Base-by-base conservation (phyloP, 2,329 filamentous ascomycete genomes). In the Diaporthe citriasiana region DNA sequence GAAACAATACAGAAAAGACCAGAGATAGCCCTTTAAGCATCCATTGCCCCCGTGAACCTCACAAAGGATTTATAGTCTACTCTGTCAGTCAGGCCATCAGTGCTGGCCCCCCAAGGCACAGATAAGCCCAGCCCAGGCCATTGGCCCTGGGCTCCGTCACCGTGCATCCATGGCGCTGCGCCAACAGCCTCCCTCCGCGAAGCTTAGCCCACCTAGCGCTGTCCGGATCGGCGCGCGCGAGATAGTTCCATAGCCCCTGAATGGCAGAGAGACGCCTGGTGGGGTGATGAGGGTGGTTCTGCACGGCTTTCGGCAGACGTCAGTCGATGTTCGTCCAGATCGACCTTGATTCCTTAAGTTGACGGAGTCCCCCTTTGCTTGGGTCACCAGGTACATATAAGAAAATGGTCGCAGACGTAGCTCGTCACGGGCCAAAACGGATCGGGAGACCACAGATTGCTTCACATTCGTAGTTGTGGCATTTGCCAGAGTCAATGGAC, bases 91-190 rank as follows among this genome's bases (percentile, higher is more conserved):
- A 51, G 30, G 40, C 45, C 63, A 51, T 42, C 19, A 50, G 10
- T 4, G 22, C 8, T 17, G 1, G 1, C 25, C 38, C 35, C 9
- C 22, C 1, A 33, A 4, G 9, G 30, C 19, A 22, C 13, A 25
- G 72, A 74, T 74, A 74, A 74, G 69, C 17, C 56, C n/a, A 12
- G 30, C 9, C 6, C 17, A 30, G 25, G 51, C 59, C 51, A 74
- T 74, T 74, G 72, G 72, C 42, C 72, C 42, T 35, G 4, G 12
- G 22, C 40, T 63, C 19, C 50, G 72, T 74, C 72, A 68, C 40
- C 59, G 22, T 51, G 71, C 72, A 17, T 45, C 40, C 27, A 35
- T 68, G 42, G 50, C 59, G 72, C 22, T 47, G 42, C 59, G 19
- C 50, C 30, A 27, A 60, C 22, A 30, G 27, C 40, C 7, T 47